Evolutionary conservation across 805 yeast genomes (phyloP), one percentile per base, ranked within the genome.

Genomic region (Candida tibetensis): DNA sequence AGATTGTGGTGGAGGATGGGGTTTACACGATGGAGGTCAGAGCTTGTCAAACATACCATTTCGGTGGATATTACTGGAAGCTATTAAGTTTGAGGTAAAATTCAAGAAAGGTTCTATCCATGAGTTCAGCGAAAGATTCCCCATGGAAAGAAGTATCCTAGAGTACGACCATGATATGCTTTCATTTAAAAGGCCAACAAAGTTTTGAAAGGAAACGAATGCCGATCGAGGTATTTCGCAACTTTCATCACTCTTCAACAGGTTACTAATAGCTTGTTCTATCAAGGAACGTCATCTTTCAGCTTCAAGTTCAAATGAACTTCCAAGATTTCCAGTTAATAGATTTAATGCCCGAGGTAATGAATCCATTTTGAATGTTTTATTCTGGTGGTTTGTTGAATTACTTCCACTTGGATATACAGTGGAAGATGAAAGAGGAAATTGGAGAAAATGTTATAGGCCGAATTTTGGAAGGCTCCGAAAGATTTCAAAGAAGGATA

Each of bases 1-100:
- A 7, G 87, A 82, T 55, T 60, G 77, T 48, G 88, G 88, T 2
- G 87, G 87, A 2, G 84, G 84, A 0, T 81, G 84, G 82, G 54
- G 64, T 1, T 55, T 64, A 4, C 81, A 76, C 51, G 23, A 41
- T 0, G 52, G 63, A 33, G 76, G 76, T 1, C 71, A 75, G 29
- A 49, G 55, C 16, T 42, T 76, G 12, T 67, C 84, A 0, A 71
- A 77, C 45, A 44, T 79, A 12, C 62, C 86, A 0, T 58, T 82
- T 17, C 64, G 81, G 42, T 82, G 87, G 87, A 76, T 82, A 54
- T 41, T 81, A 9, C 59, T 72, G 4, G 78, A 76, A 51, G 77
- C 84, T 0, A 49, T 73, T 6, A 66, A 64, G 35, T 60, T 62
- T 47, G 85, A 84, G 0, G 71, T 79, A 2, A 25, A 36, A 9